Evolutionary conservation across 768 basidiomycete genomes (phyloP).

Genomic region (Tulasnella sp.): DNA sequence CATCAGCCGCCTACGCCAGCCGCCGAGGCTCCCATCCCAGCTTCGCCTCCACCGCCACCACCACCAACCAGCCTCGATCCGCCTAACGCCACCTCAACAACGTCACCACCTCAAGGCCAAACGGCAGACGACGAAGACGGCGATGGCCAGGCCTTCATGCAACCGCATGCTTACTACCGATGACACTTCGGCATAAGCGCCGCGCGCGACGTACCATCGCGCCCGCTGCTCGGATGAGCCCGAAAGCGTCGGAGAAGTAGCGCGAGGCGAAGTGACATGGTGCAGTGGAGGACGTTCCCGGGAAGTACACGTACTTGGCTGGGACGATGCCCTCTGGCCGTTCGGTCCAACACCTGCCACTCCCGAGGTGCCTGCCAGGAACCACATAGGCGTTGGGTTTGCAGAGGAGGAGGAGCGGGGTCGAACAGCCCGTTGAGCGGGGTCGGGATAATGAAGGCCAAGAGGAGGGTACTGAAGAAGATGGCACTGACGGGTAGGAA

Average conservation of each 20-base stretch:
- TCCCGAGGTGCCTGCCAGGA: not conserved
- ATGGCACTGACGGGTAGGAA: not conserved
- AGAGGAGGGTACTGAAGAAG: not conserved
- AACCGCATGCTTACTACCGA: conserved; percentile 9
- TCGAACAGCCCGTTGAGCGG: not conserved
- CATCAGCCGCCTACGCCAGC: not conserved
- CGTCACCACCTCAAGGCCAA: not conserved
- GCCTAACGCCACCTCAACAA: not conserved
- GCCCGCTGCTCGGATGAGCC: not conserved
- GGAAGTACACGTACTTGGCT: conserved; percentile 20
- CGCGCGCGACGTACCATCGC: not conserved
- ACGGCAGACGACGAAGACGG: not conserved
- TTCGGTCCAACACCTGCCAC: not conserved
- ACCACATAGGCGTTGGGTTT: not conserved
- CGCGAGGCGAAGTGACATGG: not conserved
- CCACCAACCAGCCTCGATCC: not conserved
- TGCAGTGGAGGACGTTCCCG: not conserved
- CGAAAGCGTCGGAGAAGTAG: not conserved
- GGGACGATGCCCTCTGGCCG: not conserved
- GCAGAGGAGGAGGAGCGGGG: not conserved
- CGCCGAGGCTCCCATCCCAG: not conserved
- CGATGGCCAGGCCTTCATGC: not conserved
- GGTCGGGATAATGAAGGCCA: not conserved
- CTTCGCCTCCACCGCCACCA: not conserved
- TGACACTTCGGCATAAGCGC: not conserved